phyloP scores from a whole-genome alignment of 78 protist genomes.

The Dictyostelium purpureum region DNA sequence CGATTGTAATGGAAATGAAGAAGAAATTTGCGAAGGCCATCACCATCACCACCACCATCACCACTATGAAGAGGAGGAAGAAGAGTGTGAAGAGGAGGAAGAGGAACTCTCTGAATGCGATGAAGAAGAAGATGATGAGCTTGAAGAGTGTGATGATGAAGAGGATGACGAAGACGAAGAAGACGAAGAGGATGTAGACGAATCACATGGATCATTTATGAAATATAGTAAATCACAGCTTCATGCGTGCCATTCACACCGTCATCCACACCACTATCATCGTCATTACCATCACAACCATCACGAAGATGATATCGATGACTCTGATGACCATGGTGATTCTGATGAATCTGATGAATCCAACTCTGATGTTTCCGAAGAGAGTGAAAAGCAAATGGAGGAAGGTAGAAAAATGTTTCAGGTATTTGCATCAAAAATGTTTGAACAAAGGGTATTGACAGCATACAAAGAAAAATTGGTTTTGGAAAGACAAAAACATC shows the following conservation, averaged over 20 bases:
- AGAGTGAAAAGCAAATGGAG: slow-evolving; percentile 78
- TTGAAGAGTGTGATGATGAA: slow-evolving; percentile 31
- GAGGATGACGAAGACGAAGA: slow-evolving; percentile 35
- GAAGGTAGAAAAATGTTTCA: slow-evolving; percentile 85
- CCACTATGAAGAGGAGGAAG: background rate
- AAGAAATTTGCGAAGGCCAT: background rate
- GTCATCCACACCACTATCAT: background rate
- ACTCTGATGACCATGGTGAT: slow-evolving; percentile 30
- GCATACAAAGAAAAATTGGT: slow-evolving; percentile 70
- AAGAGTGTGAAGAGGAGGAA: background rate
- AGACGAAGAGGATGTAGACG: background rate
- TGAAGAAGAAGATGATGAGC: slow-evolving; percentile 1
- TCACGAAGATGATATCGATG: slow-evolving; percentile 33
- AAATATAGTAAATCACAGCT: background rate
- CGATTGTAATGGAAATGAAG: background rate
- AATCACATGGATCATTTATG: background rate
- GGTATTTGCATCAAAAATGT: slow-evolving; percentile 83
- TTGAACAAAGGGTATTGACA: slow-evolving; percentile 77
- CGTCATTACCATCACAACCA: background rate
- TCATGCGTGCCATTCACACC: background rate
- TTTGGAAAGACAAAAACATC: slow-evolving; percentile 60
- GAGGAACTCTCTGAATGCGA: background rate
- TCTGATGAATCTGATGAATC: slow-evolving; percentile 27
- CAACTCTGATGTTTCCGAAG: slow-evolving; percentile 43
- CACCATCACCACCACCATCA: slow-evolving; percentile 11